Evolutionary conservation across 75 land plant species (phyloP), one percentile per base, ranked within the genome.

Genomic region (Isoetes taiwanensis): DNA sequence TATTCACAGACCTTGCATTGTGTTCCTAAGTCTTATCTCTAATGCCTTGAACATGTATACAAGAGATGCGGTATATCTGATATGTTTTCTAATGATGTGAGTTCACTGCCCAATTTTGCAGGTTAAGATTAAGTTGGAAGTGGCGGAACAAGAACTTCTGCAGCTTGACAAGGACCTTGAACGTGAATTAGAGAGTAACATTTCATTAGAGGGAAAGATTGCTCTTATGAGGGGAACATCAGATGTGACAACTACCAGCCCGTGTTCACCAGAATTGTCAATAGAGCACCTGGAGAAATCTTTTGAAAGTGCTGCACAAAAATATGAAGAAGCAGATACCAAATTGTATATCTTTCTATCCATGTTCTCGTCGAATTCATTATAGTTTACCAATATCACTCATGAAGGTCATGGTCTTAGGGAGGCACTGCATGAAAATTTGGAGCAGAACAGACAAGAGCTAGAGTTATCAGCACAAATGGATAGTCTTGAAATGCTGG

Each of bases 331-430:
- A 14, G 40, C 69, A 23, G 54, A 69, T 24, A 32, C 61, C 6
- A 34, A 72, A 30, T 43, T 75, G 76, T 73, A 26, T 9, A 68
- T 54, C 3, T n/a, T 66, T 58, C 64, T 56, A 12, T 32, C 33
- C 12, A 12, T 56, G 1, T 32, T 5, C 2, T 33, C 2, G 14
- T 28, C 33, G 43, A 56, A 2, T 32, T 56, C 16, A 32, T 21
- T 27, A 25, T 0, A 12, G 27, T 5, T 59, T 21, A 59, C 59
- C 0, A 17, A n/a, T n/a, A n/a, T n/a, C n/a, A n/a, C 23, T 20
- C 14, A 59, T 59, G 17, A 16, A 39, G 24, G 24, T 16, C 19
- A 54, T 42, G 31, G 24, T 4, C 16, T 10, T 37, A 72, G 75
- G 63, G 64, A 56, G 30, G 34, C 75, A 24, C 37, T 56, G 20